Evolutionary conservation across 1,284 basidiomycete genomes (phyloP).

Genomic region (Sphaerobolus stellatus): DNA sequence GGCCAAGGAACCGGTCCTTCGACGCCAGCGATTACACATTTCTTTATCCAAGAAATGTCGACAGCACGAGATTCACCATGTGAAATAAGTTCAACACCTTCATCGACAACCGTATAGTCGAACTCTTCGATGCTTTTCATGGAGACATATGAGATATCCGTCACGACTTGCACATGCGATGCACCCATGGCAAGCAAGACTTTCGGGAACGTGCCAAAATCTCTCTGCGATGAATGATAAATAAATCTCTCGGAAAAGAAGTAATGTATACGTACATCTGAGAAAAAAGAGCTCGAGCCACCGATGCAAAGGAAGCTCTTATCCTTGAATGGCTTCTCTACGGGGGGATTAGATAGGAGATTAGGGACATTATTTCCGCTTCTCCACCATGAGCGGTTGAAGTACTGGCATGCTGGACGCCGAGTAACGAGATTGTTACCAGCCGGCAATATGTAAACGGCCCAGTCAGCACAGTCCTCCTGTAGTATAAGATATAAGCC

Average conservation of each 20-base stretch:
- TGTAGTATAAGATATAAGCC: slow-evolving; percentile 10
- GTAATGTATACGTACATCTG: slow-evolving; percentile 18
- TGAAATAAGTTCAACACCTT: slow-evolving; percentile 27
- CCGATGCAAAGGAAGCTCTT: slow-evolving; percentile 58
- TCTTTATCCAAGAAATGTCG: slow-evolving; percentile 75
- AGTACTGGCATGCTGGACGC: slow-evolving; percentile 56
- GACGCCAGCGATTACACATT: slow-evolving; percentile 64
- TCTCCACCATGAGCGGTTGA: slow-evolving; percentile 72
- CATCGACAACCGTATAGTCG: slow-evolving; percentile 68
- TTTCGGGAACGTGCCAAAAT: slow-evolving; percentile 30
- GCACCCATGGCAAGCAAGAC: slow-evolving; percentile 79
- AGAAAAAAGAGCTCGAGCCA: slow-evolving; percentile 13
- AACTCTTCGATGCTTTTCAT: slow-evolving; percentile 35
- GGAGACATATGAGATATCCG: slow-evolving; percentile 37
- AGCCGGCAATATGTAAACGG: slow-evolving; percentile 61
- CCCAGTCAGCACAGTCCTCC: slow-evolving; percentile 52
- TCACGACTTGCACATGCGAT: slow-evolving; percentile 57
- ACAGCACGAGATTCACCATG: slow-evolving; percentile 35
- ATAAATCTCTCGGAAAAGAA: slow-evolving; percentile 5
- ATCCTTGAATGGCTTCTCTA: slow-evolving; percentile 53
- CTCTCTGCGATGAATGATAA: slow-evolving; percentile 10
- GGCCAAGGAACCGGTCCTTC: slow-evolving; percentile 12
- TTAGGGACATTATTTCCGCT: slow-evolving; percentile 50
- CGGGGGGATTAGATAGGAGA: slow-evolving; percentile 56
- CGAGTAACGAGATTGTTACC: slow-evolving; percentile 54